Base-by-base conservation (phyloP, 106 monocot genomes). In the Acorus gramineus region DNA sequence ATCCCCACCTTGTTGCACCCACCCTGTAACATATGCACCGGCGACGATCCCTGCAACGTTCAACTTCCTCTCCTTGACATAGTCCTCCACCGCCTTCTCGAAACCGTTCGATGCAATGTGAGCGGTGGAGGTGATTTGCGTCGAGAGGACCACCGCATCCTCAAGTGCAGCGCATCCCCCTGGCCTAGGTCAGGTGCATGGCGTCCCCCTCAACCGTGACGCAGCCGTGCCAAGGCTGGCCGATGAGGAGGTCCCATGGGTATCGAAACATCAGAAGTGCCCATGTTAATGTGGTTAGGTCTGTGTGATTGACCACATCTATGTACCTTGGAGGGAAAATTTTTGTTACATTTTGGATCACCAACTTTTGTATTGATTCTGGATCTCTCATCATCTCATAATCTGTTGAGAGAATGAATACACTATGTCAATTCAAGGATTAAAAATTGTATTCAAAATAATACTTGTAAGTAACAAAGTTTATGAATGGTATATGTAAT, bases 181-280 rank as follows among this genome's bases (percentile, higher is more conserved):
- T 84, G 84, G 6, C 66, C 84, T 2, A 79, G 44, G 53, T 79
- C 79, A 0, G 79, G 79, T 84, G 84, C 64, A 84, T 61, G 8
- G 84, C 76, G 42, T 84, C 84, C 1, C 84, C 84, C 2, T 69
- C 72, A 47, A 80, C 73, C 3, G 78, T 70, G n/a, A 82, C 76
- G 14, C 12, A 8, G 5, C 77, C 81, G 10, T 28, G 51, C 65
- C 68, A 52, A 10, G 52, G 49, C 7, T 49, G 42, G 4, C 76
- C 64, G 5, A 53, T 2, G 53, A 79, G 1, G 46, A 91, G 0
- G 28, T 70, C 63, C 78, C 73, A 81, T 1, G 90, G 86, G 42
- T n/a, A 7, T 2, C 90, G 66, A 56, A 76, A 62, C 44, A 70
- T 50, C 0, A 86, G 76, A 0, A 76, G 75, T 0, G 65, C 70